Percentiles rank a stretch among this genome's conserved stretches.
Conservation (phyloP, 768 basidiomycete genomes). For the Tylopilus sp. region DNA sequence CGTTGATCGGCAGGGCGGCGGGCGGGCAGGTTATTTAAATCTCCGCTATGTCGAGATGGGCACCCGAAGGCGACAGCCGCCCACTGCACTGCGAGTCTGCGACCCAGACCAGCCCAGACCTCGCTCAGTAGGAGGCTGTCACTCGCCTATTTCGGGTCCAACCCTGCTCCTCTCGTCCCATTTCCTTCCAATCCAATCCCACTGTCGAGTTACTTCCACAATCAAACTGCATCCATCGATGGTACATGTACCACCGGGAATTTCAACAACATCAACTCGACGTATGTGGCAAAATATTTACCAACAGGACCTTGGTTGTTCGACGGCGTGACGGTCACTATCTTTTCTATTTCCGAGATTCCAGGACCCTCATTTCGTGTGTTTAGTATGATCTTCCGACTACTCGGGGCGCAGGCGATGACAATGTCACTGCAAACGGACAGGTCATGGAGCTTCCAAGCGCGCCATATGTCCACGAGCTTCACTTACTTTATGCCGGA, state of each 20-base stretch:
- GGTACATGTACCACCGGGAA: slow-evolving; percentile 37
- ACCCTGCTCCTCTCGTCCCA: slow-evolving; percentile 11
- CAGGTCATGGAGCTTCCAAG: slow-evolving; percentile 37
- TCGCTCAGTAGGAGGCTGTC: slow-evolving; percentile 17
- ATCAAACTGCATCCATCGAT: slow-evolving; percentile 41
- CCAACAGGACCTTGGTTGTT: slow-evolving; percentile 38
- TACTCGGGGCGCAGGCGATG: slow-evolving; percentile 36
- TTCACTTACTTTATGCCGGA: slow-evolving; percentile 48
- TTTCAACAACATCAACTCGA: slow-evolving; percentile 39
- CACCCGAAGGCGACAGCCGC: too few species aligned
- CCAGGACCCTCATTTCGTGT: background rate
- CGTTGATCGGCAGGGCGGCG: too few species aligned
- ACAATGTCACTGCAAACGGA: slow-evolving; percentile 45
- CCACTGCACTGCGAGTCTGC: too few species aligned
- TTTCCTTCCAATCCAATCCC: slow-evolving; percentile 35
- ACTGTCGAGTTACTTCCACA: slow-evolving; percentile 34
- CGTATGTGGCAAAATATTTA: slow-evolving; percentile 40
- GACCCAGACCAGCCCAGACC: too few species aligned
- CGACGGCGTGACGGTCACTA: slow-evolving; percentile 39
- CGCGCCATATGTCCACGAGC: slow-evolving; percentile 39
- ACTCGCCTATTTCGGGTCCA: slow-evolving; percentile 15
- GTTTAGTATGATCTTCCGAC: slow-evolving; percentile 42
- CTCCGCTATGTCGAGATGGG: too few species aligned
- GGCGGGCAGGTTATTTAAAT: too few species aligned
- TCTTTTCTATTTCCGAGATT: background rate